A percentile compares a stretch with the other conserved stretches of the same genome.
Evolutionary conservation across 2,329 filamentous ascomycete genomes (phyloP).

Genomic region (Plectosphaerella cucumerina): DNA sequence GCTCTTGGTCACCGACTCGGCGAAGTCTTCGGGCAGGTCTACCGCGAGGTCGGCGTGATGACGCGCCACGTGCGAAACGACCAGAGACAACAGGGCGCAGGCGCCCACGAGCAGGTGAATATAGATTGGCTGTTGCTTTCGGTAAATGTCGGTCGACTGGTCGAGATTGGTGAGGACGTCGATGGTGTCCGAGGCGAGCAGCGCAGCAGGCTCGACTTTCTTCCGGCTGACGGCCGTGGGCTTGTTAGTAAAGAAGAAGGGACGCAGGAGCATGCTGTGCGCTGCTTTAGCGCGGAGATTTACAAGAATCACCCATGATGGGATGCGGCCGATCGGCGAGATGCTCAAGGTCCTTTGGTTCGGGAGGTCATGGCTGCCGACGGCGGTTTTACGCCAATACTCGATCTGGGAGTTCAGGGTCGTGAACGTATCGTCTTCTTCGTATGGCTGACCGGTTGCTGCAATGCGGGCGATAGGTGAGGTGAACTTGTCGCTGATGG

Average conservation of each 20-base stretch:
- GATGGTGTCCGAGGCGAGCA: not conserved
- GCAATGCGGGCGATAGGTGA: conserved; percentile 9
- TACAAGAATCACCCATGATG: conserved; percentile 7
- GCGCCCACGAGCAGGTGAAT: conserved; percentile 6
- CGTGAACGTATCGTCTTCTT: conserved; percentile 20
- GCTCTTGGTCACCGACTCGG: not conserved
- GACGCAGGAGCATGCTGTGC: conserved; percentile 6
- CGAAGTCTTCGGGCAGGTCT: not conserved
- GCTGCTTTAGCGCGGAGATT: conserved; percentile 7
- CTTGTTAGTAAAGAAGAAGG: conserved; percentile 7
- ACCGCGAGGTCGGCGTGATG: not conserved
- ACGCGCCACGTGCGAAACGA: not conserved
- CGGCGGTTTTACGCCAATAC: conserved; percentile 6
- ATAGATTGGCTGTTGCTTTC: conserved; percentile 7
- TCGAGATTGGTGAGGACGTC: conserved; percentile 3
- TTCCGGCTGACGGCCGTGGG: not conserved
- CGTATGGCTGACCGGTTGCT: conserved; percentile 11
- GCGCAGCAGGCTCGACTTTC: conserved; percentile 4
- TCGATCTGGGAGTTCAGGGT: conserved; percentile 22
- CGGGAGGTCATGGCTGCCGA: conserved; percentile 2
- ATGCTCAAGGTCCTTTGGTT: not conserved
- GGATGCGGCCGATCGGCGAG: conserved; percentile 2
- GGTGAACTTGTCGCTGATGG: conserved; percentile 16
- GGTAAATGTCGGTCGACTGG: conserved; percentile 6
- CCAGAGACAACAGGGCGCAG: conserved; percentile 8